Evolutionary conservation across 495 filamentous ascomycete species (phyloP), one percentile per base, ranked within the genome.

Genomic region (Penicillium coffeae): DNA sequence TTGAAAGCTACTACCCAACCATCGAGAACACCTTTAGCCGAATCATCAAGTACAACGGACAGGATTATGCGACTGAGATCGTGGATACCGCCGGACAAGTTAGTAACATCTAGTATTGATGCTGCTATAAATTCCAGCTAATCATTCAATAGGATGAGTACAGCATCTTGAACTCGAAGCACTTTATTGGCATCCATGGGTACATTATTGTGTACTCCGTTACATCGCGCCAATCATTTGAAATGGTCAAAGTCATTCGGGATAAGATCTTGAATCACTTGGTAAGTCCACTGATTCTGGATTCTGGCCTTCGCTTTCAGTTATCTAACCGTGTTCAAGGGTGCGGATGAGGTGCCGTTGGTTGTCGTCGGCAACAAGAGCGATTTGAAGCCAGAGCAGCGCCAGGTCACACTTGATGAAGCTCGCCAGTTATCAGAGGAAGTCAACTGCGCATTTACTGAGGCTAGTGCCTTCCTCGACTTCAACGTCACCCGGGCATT

Each of bases 1-100:
- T 97, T 58, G 94, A 97, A 66, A 91, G 86, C 67, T 99, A 99
- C 69, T 99, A 97, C 71, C 93, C 93, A 18, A 99, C 93, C 19
- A 96, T 99, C 58, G 93, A 97, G 73, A 99, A 97, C 66, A 97
- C 91, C 10, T 97, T 97, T 67, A 92, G 87, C 69, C 92, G 93
- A 59, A 84, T 89, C 54, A 97, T 99, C 63, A 87, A 87, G 51
- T 84, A 86, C 68, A 90, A 90, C 64, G 84, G 86, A 13, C 90
- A 96, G 66, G 93, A 97, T 56, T 97, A 81, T 68, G 88, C 90
- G 45, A 95, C 90, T 33, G 93, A 97, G 73, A 97, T 99, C 55
- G 91, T 99, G 61, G 93, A 99, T 70, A 99, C 93, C 16, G 93
- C 93, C 12, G 93, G 93, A 48, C 94, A 97, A 82, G 90, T 95